phyloP scores from a whole-genome alignment of 345 rosid genomes.

The Combretum micranthum region DNA sequence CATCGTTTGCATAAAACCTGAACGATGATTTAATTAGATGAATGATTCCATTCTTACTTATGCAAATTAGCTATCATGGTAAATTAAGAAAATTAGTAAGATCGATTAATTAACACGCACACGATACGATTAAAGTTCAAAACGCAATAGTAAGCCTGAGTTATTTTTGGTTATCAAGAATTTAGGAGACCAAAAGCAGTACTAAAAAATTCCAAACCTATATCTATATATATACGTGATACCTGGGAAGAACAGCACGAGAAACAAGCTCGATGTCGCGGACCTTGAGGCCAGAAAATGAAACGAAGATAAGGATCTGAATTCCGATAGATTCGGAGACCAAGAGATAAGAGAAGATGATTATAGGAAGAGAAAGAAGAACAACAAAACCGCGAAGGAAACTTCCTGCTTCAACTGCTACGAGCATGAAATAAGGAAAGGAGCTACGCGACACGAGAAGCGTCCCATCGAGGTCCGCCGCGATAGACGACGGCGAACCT shows the following conservation, averaged over 20 bases:
- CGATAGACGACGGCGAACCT: constrained; percentile 50
- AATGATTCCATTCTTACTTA: not conserved
- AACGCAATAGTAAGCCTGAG: not conserved
- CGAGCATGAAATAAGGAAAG: constrained; percentile 87
- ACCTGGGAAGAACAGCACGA: constrained; percentile 89
- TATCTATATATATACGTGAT: not conserved
- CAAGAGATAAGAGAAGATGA: constrained; percentile 61
- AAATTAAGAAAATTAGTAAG: no score
- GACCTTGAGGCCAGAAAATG: constrained; percentile 76
- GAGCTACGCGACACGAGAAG: constrained; percentile 74
- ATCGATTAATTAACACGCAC: no score
- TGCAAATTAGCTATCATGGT: no score
- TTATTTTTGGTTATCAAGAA: not conserved
- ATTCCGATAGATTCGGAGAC: constrained; percentile 77
- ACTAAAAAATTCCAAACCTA: not conserved
- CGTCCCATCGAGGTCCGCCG: constrained; percentile 95
- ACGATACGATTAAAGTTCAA: no score
- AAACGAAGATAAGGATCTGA: constrained; percentile 81
- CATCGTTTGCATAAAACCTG: constrained; percentile 89
- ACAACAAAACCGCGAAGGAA: constrained; percentile 73
- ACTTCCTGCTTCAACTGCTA: constrained; percentile 88
- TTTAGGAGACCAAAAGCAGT: not conserved
- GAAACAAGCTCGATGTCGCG: constrained; percentile 84
- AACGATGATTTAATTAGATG: not conserved
- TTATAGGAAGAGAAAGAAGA: constrained; percentile 62